Conservation (phyloP, 2,329 filamentous ascomycete genomes). For the Trichoderma atroviride region DNA sequence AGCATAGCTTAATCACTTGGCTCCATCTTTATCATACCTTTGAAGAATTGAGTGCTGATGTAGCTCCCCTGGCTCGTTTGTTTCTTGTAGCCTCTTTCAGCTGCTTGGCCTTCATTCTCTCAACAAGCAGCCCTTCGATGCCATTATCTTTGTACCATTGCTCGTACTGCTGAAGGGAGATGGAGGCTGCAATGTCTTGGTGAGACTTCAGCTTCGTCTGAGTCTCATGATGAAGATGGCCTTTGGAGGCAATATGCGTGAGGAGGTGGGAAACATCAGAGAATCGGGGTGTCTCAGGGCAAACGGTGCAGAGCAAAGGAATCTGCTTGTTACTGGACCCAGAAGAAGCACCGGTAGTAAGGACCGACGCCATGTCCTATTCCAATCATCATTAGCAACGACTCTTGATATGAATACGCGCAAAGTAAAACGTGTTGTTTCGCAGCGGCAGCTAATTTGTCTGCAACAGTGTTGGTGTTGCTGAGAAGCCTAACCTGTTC, state of each 20-base stretch:
- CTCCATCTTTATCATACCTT: constrained; percentile 32
- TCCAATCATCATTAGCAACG: constrained; percentile 22
- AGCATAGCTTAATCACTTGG: neutral
- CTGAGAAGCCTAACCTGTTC: constrained; percentile 21
- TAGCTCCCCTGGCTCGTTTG: constrained; percentile 43
- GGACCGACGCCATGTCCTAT: constrained; percentile 45
- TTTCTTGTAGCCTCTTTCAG: constrained; percentile 62
- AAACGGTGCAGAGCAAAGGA: constrained; percentile 79
- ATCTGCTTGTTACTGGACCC: constrained; percentile 47
- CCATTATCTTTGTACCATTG: constrained; percentile 75
- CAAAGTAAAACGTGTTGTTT: neutral
- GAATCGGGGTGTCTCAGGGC: constrained; percentile 76
- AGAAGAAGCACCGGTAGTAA: constrained; percentile 29
- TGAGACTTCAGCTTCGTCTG: constrained; percentile 74
- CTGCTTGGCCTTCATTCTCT: constrained; percentile 77
- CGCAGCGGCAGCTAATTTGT: neutral
- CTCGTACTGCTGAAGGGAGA: constrained; percentile 69
- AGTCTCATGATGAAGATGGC: constrained; percentile 84
- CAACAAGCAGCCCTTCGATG: constrained; percentile 73
- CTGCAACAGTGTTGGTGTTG: neutral
- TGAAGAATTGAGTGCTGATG: constrained; percentile 27
- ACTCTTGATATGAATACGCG: neutral
- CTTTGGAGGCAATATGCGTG: constrained; percentile 90
- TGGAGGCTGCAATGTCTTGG: constrained; percentile 65
- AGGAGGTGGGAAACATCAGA: constrained; percentile 90